phyloP scores from a whole-genome alignment of 768 basidiomycete species.

The Leccinum subgranulosum region DNA sequence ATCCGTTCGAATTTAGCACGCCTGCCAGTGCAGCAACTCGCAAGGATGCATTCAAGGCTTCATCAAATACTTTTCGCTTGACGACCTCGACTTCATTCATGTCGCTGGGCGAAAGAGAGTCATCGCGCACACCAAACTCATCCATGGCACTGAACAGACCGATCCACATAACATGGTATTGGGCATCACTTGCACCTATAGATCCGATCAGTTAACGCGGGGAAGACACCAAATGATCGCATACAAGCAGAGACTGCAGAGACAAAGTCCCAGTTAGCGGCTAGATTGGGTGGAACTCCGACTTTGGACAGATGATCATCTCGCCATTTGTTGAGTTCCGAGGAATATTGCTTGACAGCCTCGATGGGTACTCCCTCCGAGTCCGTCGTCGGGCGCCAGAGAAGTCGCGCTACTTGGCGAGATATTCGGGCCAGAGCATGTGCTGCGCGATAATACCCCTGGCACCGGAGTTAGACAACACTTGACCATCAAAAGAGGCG shows the following conservation, averaged over 20 bases:
- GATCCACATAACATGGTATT: conserved; percentile 92
- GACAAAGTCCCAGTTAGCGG: conserved; percentile 88
- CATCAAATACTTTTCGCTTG: conserved; percentile 71
- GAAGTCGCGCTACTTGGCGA: conserved; percentile 73
- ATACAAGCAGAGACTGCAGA: conserved; percentile 63
- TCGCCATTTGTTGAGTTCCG: conserved; percentile 66
- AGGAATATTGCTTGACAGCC: conserved; percentile 53
- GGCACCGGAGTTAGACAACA: conserved; percentile 9
- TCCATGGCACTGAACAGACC: conserved; percentile 77
- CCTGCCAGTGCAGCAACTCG: conserved; percentile 87
- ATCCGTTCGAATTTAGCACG: conserved; percentile 83
- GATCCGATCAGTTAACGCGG: neutral
- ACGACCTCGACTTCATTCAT: conserved; percentile 63
- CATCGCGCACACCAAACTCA: conserved; percentile 79
- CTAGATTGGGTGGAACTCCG: conserved; percentile 84
- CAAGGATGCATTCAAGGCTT: conserved; percentile 80
- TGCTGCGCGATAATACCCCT: conserved; percentile 84
- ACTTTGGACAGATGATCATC: conserved; percentile 72
- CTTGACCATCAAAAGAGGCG: neutral
- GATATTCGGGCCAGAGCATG: conserved; percentile 82
- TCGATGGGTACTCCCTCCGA: conserved; percentile 74
- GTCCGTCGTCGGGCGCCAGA: conserved; percentile 79
- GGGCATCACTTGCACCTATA: conserved; percentile 78
- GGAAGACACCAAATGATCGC: conserved; percentile 16
- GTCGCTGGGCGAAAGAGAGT: conserved; percentile 27